Evolutionary conservation across 805 yeast species (phyloP).

Genomic region (Candida quercuum): DNA sequence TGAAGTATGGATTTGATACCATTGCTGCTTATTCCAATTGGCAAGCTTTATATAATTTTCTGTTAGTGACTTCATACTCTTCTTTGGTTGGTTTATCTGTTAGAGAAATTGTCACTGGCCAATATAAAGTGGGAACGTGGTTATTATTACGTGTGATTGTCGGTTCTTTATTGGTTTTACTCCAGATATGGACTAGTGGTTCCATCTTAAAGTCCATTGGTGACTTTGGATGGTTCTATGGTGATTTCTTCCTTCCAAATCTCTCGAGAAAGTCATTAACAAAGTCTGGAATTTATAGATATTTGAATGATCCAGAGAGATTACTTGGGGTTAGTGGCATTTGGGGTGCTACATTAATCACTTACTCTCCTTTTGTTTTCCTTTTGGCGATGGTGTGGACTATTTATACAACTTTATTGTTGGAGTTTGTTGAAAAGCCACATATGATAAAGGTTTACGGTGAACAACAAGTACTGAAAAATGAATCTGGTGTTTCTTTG

Average conservation of each 20-base stretch:
- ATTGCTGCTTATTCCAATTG: constrained; percentile 67
- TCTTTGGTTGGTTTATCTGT: constrained; percentile 37
- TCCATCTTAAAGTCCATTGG: constrained; percentile 71
- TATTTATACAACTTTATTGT: constrained; percentile 55
- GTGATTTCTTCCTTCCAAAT: constrained; percentile 71
- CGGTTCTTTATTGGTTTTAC: constrained; percentile 47
- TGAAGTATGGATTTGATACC: constrained; percentile 59
- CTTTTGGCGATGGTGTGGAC: constrained; percentile 63
- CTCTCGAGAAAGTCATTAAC: constrained; percentile 48
- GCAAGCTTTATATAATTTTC: constrained; percentile 56
- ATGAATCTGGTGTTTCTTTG: constrained; percentile 38
- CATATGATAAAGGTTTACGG: constrained; percentile 79
- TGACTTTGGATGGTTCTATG: constrained; percentile 86
- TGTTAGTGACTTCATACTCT: constrained; percentile 51
- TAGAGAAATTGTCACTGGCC: constrained; percentile 26
- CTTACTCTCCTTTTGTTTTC: constrained; percentile 45
- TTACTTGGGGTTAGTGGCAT: constrained; percentile 72
- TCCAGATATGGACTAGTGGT: constrained; percentile 65
- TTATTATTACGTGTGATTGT: constrained; percentile 49
- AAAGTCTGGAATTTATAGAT: constrained; percentile 76
- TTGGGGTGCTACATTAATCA: constrained; percentile 64
- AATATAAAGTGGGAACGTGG: constrained; percentile 32
- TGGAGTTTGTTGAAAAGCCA: constrained; percentile 68
- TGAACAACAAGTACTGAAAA: constrained; percentile 49
- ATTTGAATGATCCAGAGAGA: constrained; percentile 79